Conservation (phyloP, 2,329 filamentous ascomycete species). For the Aspergillus sojae region DNA sequence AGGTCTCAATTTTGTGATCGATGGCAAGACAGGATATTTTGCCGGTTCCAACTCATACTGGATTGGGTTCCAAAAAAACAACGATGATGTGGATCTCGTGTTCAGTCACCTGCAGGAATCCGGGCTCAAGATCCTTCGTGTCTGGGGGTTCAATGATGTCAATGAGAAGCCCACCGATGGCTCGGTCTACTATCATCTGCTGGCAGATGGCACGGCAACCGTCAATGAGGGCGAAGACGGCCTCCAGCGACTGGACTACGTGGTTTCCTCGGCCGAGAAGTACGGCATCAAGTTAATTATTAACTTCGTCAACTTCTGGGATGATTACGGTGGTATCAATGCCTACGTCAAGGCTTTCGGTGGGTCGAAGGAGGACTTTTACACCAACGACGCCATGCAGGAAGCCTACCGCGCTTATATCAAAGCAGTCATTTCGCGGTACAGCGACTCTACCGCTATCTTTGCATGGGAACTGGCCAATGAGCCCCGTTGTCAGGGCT, state of each 20-base stretch:
- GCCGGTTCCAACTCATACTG: constrained; percentile 57
- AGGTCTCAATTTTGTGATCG: constrained; percentile 41
- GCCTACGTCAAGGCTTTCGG: constrained; percentile 61
- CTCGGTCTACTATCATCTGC: constrained; percentile 50
- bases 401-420: constrained; percentile 66
- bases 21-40: constrained; percentile 46
- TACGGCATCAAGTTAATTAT: constrained; percentile 65
- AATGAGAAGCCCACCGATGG: constrained; percentile 42
- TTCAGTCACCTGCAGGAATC: constrained; percentile 36
- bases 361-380: constrained; percentile 57
- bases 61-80: constrained; percentile 53
- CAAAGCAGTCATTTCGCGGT: constrained; percentile 60
- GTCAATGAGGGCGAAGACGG: constrained; percentile 68
- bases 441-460: constrained; percentile 60
- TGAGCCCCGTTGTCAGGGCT: constrained; percentile 66
- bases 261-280: constrained; percentile 62
- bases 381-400: constrained; percentile 57
- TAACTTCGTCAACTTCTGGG: constrained; percentile 66
- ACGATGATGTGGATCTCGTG: constrained; percentile 52
- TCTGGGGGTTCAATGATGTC: constrained; percentile 60
- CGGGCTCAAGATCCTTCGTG: constrained; percentile 54
- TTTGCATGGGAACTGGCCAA: constrained; percentile 71
- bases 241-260: constrained; percentile 66
- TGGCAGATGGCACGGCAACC: constrained; percentile 41
- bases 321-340: constrained; percentile 67